Evolutionary conservation across 2,329 filamentous ascomycete genomes (phyloP).

Genomic region (Rhexocercosporidium sp.): DNA sequence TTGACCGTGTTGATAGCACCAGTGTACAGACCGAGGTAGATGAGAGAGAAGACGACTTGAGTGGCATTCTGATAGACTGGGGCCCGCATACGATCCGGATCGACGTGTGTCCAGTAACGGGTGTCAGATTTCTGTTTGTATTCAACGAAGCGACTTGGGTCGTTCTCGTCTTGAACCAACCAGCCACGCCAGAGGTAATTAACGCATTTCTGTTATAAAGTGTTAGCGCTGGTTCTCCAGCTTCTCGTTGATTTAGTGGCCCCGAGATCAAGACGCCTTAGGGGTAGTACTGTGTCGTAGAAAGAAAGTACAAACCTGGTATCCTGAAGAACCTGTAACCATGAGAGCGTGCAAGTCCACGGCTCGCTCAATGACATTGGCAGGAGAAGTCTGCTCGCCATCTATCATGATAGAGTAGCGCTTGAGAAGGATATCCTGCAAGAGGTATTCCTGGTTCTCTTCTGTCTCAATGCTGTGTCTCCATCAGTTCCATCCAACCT

Average conservation of each 20-base stretch:
- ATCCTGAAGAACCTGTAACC: constrained; percentile 90
- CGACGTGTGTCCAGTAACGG: constrained; percentile 79
- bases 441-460: constrained; percentile 76
- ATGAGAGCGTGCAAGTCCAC: constrained; percentile 89
- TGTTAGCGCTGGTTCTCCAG: background rate
- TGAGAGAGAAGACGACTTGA: constrained; percentile 81
- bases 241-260: too few relatives aligned
- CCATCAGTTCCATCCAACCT: background rate
- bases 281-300: background rate
- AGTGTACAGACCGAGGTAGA: constrained; percentile 87
- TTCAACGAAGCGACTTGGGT: constrained; percentile 86
- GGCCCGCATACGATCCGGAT: constrained; percentile 92
- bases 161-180: constrained; percentile 94
- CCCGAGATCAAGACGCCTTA: too few relatives aligned
- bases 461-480: constrained; percentile 77
- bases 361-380: constrained; percentile 91
- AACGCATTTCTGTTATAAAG: constrained; percentile 70
- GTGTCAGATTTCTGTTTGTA: constrained; percentile 84
- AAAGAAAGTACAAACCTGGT: constrained; percentile 51
- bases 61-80: constrained; percentile 92
- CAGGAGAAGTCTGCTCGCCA: constrained; percentile 71
- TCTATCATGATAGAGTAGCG: constrained; percentile 83
- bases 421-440: constrained; percentile 83
- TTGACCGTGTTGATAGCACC: constrained; percentile 95
- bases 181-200: constrained; percentile 92